Conservation (phyloP, 805 yeast species). For the Candida lessepsii region DNA sequence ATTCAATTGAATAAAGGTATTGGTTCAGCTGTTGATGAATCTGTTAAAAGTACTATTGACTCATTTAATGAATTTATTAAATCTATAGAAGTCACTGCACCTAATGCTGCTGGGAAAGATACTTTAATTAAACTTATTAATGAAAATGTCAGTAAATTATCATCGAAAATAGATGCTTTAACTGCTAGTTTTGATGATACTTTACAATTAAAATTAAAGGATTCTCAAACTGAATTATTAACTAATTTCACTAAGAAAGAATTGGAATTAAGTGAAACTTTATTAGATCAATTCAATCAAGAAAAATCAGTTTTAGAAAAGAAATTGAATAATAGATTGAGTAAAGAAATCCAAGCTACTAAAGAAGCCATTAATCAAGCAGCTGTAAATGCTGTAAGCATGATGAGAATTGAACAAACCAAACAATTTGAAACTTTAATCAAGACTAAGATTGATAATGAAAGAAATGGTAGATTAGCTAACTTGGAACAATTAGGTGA, state of each 20-base stretch:
- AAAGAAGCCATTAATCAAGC: conserved; percentile 63
- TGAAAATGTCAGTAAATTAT: conserved; percentile 30
- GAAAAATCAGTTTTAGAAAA: conserved; percentile 60
- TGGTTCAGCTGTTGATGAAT: conserved; percentile 28
- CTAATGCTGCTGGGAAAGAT: conserved; percentile 23
- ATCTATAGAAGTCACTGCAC: conserved; percentile 29
- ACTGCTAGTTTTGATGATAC: conserved; percentile 37
- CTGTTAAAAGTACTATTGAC: conserved; percentile 34
- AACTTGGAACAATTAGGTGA: conserved; percentile 59
- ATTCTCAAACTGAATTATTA: conserved; percentile 39
- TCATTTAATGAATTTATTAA: conserved; percentile 39
- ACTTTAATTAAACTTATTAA: conserved; percentile 31
- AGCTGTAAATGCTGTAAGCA: conserved; percentile 69
- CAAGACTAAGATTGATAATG: conserved; percentile 31
- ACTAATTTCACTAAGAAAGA: conserved; percentile 46
- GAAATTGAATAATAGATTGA: conserved; percentile 57
- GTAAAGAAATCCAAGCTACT: conserved; percentile 65
- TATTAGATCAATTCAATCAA: conserved; percentile 58
- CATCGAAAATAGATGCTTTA: conserved; percentile 31
- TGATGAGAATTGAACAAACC: conserved; percentile 67
- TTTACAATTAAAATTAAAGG: conserved; percentile 32
- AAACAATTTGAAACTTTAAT: conserved; percentile 43
- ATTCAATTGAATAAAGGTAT: conserved; percentile 25
- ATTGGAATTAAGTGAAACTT: conserved; percentile 55
- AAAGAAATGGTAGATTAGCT: conserved; percentile 75